Percentiles rank a stretch among this genome's conserved stretches.
Evolutionary conservation across 225 moss, liverwort and hornwort species (phyloP).

Genomic region (Antitrichia curtipendula): DNA sequence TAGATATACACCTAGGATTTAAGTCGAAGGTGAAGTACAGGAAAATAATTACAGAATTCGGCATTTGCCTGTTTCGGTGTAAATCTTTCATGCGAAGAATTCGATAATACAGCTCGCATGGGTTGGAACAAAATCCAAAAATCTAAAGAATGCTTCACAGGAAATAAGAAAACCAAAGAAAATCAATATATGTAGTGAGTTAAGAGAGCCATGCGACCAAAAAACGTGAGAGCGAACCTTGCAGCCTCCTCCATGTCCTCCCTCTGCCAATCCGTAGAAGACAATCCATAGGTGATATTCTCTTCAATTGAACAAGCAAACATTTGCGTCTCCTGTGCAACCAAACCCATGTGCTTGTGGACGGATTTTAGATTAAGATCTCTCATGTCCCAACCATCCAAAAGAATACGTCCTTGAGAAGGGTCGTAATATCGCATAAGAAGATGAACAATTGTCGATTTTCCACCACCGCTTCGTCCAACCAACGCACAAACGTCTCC

Average conservation of each 20-base stretch:
- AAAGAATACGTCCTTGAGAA: slow-evolving; percentile 51
- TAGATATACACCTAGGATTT: neutral
- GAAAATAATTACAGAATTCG: neutral
- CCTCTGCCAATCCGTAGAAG: slow-evolving; percentile 17
- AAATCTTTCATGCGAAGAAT: neutral
- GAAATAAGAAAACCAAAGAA: neutral
- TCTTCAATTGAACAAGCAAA: slow-evolving; percentile 98
- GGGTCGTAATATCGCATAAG: slow-evolving; percentile 99
- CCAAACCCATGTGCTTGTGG: slow-evolving; percentile 96
- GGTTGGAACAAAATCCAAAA: neutral
- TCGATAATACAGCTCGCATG: neutral
- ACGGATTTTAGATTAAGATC: slow-evolving; percentile 84
- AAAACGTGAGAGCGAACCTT: neutral
- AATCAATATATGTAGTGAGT: neutral
- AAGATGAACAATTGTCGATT: slow-evolving; percentile 95
- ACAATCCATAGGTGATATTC: slow-evolving; percentile 86
- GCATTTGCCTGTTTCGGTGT: neutral
- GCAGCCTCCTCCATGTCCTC: slow-evolving; percentile 88
- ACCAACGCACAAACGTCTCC: slow-evolving; percentile 95
- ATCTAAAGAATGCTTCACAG: neutral
- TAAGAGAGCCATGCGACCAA: neutral
- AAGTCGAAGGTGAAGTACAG: neutral
- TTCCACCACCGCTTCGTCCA: slow-evolving; percentile 95
- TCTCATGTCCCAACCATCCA: slow-evolving; percentile 87
- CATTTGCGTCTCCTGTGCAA: slow-evolving; percentile 99